Evolutionary conservation across 768 basidiomycete genomes (phyloP), one percentile per base, ranked within the genome.

Genomic region (Scleroderma citrinum): DNA sequence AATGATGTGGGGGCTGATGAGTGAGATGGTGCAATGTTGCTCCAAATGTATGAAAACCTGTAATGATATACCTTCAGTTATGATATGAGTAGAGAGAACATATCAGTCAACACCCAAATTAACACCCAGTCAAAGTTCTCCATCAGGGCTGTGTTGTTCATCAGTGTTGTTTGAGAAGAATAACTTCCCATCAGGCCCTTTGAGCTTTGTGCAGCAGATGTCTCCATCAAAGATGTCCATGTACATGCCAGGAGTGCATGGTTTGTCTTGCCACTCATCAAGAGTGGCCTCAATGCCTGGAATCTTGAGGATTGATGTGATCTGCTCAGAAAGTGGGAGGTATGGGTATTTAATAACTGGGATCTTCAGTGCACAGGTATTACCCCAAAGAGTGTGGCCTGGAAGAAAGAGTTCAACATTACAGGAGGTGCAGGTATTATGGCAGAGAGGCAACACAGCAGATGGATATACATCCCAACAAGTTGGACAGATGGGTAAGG

Each of bases 21-120:
- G 44, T 72, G 67, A 0, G 68, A 71, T 2, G 69, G 65, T 1
- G 66, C 56, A 36, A 70, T 68, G 5, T 61, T 60, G 47, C 67
- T 67, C 1, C 59, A 58, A 0, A 70, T 52, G 41, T 71, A 69
- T 0, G 66, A 70, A 47, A 71, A 69, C 69, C 69, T 70, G 11
- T 17, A 38, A 20, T 8, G 8, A 5, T 8, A 29, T 29, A 8
- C 26, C 8, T 29, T 29, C 26, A 29, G 26, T 29, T 8, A 29
- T 29, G 26, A 29, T 8, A 29, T 29, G 5, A 29, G 8, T 47
- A 14, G 49, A 17, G 48, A 21, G 45, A 34, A 36, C 16, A 8
- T 29, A 70, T 65, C 67, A 71, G 29, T 70, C 68, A 13, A 66
- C 44, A 0, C 67, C 65, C 13, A 62, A 47, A 0, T 61, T 59